phyloP scores from a whole-genome alignment of 306 rosid genomes.

The Begonia peltatifolia region DNA sequence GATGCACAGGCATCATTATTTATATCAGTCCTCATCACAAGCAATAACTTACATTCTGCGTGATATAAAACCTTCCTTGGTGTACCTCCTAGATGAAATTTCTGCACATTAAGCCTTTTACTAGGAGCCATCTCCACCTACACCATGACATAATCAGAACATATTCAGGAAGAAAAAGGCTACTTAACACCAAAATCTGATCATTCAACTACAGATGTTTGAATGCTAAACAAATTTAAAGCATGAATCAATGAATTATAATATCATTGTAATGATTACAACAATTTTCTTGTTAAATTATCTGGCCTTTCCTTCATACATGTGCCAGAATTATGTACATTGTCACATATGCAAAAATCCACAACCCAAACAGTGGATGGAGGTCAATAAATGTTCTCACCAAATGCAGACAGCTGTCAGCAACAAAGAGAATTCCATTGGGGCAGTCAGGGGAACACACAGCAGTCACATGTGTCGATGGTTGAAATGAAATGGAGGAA shows the following conservation, averaged over 20 bases:
- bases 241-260: no score
- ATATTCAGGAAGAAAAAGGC: not conserved
- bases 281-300: no score
- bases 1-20: constrained; percentile 44
- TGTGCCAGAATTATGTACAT: not conserved
- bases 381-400: constrained; percentile 31
- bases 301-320: not conserved
- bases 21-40: constrained; percentile 88
- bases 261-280: no score
- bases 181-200: no score
- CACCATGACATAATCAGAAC: constrained; percentile 13
- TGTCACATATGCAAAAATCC: not conserved
- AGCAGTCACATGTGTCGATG: constrained; percentile 85
- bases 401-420: constrained; percentile 80
- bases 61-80: constrained; percentile 90
- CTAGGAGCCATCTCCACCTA: constrained; percentile 95
- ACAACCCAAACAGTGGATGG: constrained; percentile 8
- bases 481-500: constrained; percentile 86
- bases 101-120: constrained; percentile 91
- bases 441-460: constrained; percentile 84
- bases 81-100: constrained; percentile 84
- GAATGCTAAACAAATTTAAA: no score
- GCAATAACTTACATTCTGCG: constrained; percentile 62
- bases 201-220: no score
- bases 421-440: constrained; percentile 79